Percentiles rank a stretch among this genome's conserved stretches.
Evolutionary conservation across 2,329 filamentous ascomycete genomes (phyloP).

Genomic region (Aspergillus sp.): DNA sequence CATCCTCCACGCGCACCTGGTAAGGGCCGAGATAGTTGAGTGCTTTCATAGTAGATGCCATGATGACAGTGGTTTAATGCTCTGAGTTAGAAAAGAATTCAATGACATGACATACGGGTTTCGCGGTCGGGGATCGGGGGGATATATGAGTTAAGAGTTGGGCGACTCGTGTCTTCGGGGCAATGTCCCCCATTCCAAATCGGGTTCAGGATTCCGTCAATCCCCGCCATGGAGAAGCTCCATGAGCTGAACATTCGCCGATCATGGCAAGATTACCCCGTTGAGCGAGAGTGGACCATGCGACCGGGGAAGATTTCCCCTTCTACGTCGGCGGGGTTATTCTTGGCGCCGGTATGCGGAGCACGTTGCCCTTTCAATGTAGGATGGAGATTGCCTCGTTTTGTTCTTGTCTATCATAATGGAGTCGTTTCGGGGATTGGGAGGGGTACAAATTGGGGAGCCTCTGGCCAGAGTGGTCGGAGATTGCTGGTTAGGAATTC

Average conservation of each 20-base stretch:
- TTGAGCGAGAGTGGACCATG: no score
- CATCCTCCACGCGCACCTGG: constrained; percentile 62
- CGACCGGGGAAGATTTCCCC: neutral
- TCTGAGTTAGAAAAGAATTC: neutral
- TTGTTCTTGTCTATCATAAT: no score
- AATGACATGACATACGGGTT: no score
- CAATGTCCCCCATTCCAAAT: no score
- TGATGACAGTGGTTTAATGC: constrained; percentile 1
- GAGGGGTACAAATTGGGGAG: neutral
- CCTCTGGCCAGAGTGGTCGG: neutral
- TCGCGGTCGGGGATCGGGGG: neutral
- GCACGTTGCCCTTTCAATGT: neutral
- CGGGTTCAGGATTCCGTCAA: no score
- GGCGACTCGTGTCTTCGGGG: no score
- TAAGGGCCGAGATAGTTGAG: constrained; percentile 63
- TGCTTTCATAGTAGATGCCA: constrained; percentile 55
- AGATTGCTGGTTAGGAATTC: no score
- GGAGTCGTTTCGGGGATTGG: neutral
- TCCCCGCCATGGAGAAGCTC: no score
- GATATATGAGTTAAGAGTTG: neutral
- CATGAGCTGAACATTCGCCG: no score
- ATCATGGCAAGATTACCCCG: neutral
- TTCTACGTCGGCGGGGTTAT: neutral
- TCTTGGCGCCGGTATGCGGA: constrained; percentile 2
- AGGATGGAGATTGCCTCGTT: neutral